A percentile compares a stretch with the other conserved stretches of the same genome.
Evolutionary conservation across 2,329 filamentous ascomycete genomes (phyloP).

Genomic region (Phaeosphaeriaceae sp.): DNA sequence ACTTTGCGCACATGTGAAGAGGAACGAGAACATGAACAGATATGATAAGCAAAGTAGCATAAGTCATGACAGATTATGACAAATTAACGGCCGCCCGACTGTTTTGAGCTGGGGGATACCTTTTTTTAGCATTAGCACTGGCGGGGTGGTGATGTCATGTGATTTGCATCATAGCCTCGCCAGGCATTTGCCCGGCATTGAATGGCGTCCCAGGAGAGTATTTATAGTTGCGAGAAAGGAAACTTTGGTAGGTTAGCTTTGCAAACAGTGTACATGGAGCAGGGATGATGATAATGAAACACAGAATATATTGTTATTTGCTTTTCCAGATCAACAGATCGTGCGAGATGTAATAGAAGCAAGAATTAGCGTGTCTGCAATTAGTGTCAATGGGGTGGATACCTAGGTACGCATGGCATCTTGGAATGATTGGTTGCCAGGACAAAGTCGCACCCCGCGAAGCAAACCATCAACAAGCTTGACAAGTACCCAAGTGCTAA

Average conservation of each 20-base stretch:
- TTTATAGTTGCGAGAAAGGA: background rate
- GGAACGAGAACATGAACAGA: background rate
- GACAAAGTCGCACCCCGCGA: constrained; percentile 32
- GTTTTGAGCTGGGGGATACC: no score
- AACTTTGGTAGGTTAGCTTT: no score
- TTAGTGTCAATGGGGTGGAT: no score
- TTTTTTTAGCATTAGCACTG: background rate
- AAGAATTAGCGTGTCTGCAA: no score
- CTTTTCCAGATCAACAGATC: no score
- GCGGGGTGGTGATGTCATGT: constrained; percentile 22
- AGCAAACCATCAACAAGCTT: constrained; percentile 23
- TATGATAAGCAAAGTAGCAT: background rate
- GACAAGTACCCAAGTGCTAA: background rate
- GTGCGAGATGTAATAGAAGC: no score
- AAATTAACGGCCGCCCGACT: background rate
- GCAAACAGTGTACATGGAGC: no score
- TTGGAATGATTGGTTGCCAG: constrained; percentile 38
- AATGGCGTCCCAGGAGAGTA: background rate
- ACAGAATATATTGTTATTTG: no score
- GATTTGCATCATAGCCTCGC: constrained; percentile 13
- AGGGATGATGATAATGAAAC: background rate
- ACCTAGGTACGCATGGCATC: background rate
- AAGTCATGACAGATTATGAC: no score
- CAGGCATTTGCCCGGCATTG: constrained; percentile 15
- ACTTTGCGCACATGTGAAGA: constrained; percentile 19